These are phyloP conservation scores for Phytopythium montanum DNA, from an alignment of 352 stramenopile species.

Conservation along the genomic window DNA sequence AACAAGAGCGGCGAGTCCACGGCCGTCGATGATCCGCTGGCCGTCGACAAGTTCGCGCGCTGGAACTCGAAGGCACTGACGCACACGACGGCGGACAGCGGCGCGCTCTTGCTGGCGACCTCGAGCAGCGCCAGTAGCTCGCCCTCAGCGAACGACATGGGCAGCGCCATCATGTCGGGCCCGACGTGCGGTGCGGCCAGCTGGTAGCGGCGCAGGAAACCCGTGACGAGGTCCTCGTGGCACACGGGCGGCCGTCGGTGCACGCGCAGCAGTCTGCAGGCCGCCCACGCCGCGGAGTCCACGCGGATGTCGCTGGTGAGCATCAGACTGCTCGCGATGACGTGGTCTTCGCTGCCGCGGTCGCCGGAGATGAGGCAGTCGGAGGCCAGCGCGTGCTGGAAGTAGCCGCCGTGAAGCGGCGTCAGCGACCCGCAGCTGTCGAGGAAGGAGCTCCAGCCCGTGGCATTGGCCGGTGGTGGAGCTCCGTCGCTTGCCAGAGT, in stretches of 20 bases:
- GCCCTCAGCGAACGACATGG: conserved; percentile 27
- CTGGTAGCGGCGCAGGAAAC: conserved; percentile 34
- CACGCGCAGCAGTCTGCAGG: conserved; percentile 37
- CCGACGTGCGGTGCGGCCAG: conserved; percentile 21
- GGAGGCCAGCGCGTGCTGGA: conserved; percentile 23
- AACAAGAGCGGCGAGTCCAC: conserved; percentile 17
- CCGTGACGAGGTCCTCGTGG: conserved; percentile 33
- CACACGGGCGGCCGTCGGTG: conserved; percentile 35
- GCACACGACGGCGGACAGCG: conserved; percentile 29
- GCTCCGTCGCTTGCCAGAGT: background rate
- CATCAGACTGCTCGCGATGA: conserved; percentile 18
- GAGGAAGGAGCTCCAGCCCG: conserved; percentile 42
- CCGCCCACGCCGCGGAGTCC: conserved; percentile 47
- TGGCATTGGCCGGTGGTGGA: conserved; percentile 5
- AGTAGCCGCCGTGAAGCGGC: conserved; percentile 22
- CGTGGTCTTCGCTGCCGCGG: conserved; percentile 5
- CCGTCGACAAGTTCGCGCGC: conserved; percentile 7
- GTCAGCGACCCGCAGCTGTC: conserved; percentile 22
- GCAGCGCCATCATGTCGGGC: conserved; percentile 20
- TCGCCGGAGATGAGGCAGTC: conserved; percentile 23
- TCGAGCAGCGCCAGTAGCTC: conserved; percentile 33
- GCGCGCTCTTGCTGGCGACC: conserved; percentile 36
- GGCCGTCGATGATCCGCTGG: background rate
- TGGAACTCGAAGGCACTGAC: conserved; percentile 34
- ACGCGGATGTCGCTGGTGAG: conserved; percentile 34